These are phyloP conservation scores for Stachybotrys chartarum DNA, from an alignment of 2,329 filamentous ascomycete species.

Conservation along the genomic window DNA sequence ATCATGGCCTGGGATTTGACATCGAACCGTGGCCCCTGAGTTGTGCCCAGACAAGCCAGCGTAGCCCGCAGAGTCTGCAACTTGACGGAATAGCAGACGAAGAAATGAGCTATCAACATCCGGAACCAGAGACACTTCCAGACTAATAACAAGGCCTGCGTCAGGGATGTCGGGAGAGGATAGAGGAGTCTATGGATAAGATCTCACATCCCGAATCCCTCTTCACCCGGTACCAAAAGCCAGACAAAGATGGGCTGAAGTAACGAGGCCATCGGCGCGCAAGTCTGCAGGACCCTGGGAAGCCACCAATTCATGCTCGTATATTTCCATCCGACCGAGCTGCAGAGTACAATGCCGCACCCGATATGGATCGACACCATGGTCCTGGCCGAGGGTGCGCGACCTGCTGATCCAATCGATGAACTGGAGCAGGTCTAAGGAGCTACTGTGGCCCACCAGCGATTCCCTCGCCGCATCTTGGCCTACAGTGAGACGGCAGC, in stretches of 20 bases:
- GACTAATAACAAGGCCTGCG: slow-evolving; percentile 12
- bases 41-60: slow-evolving; percentile 1
- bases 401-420: slow-evolving; percentile 11
- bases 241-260: no score
- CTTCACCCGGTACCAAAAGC: no score
- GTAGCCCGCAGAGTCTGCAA: slow-evolving; percentile 12
- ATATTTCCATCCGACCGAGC: slow-evolving; percentile 12
- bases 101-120: slow-evolving; percentile 17
- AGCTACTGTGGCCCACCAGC: background rate
- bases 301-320: slow-evolving; percentile 15
- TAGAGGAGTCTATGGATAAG: slow-evolving; percentile 5
- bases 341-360: slow-evolving; percentile 15
- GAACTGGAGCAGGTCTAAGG: slow-evolving; percentile 9
- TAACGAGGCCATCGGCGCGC: slow-evolving; percentile 8
- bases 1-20: no score
- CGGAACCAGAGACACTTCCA: slow-evolving; percentile 15
- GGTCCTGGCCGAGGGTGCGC: slow-evolving; percentile 10
- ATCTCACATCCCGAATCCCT: no score
- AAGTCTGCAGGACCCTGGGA: slow-evolving; percentile 9
- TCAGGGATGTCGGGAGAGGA: slow-evolving; percentile 10
- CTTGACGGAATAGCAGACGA: slow-evolving; percentile 13
- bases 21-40: no score
- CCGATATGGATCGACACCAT: slow-evolving; percentile 17
- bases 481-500: no score
- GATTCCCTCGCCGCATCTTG: no score